Evolutionary conservation across 2,329 filamentous ascomycete genomes (phyloP), one percentile per base, ranked within the genome.

Genomic region (Aspergillus sp.): DNA sequence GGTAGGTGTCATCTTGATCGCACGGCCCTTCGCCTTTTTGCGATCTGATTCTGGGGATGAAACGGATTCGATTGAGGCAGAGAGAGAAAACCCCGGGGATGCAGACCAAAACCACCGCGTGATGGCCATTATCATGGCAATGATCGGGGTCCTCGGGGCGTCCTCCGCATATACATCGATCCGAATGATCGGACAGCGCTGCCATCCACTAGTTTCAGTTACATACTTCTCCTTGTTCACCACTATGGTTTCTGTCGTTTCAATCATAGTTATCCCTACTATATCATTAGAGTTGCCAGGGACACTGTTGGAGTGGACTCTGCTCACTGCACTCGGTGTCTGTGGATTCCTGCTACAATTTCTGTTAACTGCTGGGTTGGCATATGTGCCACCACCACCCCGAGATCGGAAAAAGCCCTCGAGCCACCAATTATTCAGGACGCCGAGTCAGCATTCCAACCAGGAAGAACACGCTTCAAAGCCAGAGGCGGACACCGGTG

Each of bases 281-380:
- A 79, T 87, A 5, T 80, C 80, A 1, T 85, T 88, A 60, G 70
- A 84, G 6, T 70, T 87, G 1, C 86, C 86, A 0, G 73, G 71
- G 0, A 80, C 79, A 12, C 37, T 74, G 3, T 76, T 79, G 1
- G 79, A 93, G 69, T 93, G 90, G 88, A 71, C 77, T 0, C 80
- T 92, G 40, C 76, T 96, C 15, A 54, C 87, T 0, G 83, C 87
- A 39, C 77, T 96, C 4, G 90, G 90, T 0, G 68, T 85, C 0
- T 88, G 88, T 62, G 93, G 93, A 0, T 93, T 96, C 69, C 72
- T 89, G 21, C 89, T 93, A 84, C 93, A 96, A 82, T 91, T 91
- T 64, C 80, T 96, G n/a, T 78, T 96, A 17, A 95, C 92, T 1
- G 83, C 85, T 0, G 91, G 91, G 0, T 76, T 97, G 48, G 81